Conservation (phyloP, 768 basidiomycete genomes). For the Amanita thiersii region DNA sequence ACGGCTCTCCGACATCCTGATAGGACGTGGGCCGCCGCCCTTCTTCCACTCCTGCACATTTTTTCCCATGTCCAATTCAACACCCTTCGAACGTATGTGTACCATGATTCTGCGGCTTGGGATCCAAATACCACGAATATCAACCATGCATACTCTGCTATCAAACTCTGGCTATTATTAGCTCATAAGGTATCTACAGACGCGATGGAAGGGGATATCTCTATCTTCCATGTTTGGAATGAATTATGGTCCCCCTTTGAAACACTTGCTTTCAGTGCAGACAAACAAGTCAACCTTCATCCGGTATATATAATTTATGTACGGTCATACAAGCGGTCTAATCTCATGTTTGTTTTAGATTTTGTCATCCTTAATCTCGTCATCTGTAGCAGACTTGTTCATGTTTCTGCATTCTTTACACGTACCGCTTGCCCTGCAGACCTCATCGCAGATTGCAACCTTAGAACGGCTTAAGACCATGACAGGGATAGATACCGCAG, state of each 20-base stretch:
- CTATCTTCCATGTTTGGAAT: slow-evolving; percentile 53
- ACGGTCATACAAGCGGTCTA: not conserved
- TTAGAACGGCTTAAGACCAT: slow-evolving; percentile 43
- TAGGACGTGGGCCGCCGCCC: slow-evolving; percentile 24
- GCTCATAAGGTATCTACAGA: slow-evolving; percentile 28
- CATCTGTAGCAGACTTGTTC: slow-evolving; percentile 60
- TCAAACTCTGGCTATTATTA: slow-evolving; percentile 67
- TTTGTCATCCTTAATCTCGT: slow-evolving; percentile 42
- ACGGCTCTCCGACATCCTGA: slow-evolving; percentile 38
- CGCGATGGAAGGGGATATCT: slow-evolving; percentile 20
- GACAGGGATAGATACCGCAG: slow-evolving; percentile 37
- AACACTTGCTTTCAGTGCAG: slow-evolving; percentile 41
- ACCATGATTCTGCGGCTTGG: slow-evolving; percentile 25
- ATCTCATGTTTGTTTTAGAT: slow-evolving; percentile 28
- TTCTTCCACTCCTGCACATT: slow-evolving; percentile 42
- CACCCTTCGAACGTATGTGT: slow-evolving; percentile 33
- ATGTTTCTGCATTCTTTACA: slow-evolving; percentile 52
- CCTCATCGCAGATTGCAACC: slow-evolving; percentile 38
- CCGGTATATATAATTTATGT: slow-evolving; percentile 24
- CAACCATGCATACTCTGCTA: slow-evolving; percentile 59
- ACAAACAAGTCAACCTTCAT: slow-evolving; percentile 28
- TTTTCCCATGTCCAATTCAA: slow-evolving; percentile 42
- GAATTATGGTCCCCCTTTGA: slow-evolving; percentile 72
- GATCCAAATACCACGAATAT: slow-evolving; percentile 48
- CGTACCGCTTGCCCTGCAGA: slow-evolving; percentile 44